Percentiles rank a stretch among this genome's conserved stretches.
phyloP scores from a whole-genome alignment of 768 basidiomycete species.

The Russula griseocarnosa region DNA sequence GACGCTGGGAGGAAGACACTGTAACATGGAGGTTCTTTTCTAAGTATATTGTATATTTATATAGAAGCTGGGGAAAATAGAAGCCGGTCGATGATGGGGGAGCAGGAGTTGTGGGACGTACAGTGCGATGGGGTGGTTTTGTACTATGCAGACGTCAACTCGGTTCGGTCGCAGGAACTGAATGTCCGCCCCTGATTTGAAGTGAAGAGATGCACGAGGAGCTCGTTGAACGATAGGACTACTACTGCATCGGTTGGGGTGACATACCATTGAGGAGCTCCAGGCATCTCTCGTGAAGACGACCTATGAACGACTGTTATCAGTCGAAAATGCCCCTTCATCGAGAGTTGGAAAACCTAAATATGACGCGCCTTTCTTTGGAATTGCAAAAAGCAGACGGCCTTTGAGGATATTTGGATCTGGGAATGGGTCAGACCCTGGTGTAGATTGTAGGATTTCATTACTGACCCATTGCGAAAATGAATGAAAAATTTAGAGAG shows the following conservation, averaged over 20 bases:
- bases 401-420: constrained; percentile 80
- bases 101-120: constrained; percentile 37
- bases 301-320: constrained; percentile 44
- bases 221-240: neutral
- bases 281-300: constrained; percentile 88
- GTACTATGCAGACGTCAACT: constrained; percentile 89
- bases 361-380: constrained; percentile 77
- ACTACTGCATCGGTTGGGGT: neutral
- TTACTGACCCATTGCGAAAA: constrained; percentile 12
- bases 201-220: neutral
- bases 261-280: constrained; percentile 70
- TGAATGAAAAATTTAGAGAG: constrained; percentile 6
- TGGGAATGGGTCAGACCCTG: constrained; percentile 29
- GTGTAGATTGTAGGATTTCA: neutral
- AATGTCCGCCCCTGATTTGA: constrained; percentile 85
- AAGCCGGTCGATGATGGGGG: neutral
- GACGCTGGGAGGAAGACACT: constrained; percentile 96
- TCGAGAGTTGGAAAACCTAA: neutral
- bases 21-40: neutral
- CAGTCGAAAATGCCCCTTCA: neutral
- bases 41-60: neutral
- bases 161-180: constrained; percentile 85
- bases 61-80: neutral
- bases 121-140: constrained; percentile 94
- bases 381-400: constrained; percentile 88